A percentile compares a stretch with the other conserved stretches of the same genome.
These are phyloP conservation scores for Cajanus cajan DNA, from an alignment of 306 rosid species.

Conservation along the genomic window DNA sequence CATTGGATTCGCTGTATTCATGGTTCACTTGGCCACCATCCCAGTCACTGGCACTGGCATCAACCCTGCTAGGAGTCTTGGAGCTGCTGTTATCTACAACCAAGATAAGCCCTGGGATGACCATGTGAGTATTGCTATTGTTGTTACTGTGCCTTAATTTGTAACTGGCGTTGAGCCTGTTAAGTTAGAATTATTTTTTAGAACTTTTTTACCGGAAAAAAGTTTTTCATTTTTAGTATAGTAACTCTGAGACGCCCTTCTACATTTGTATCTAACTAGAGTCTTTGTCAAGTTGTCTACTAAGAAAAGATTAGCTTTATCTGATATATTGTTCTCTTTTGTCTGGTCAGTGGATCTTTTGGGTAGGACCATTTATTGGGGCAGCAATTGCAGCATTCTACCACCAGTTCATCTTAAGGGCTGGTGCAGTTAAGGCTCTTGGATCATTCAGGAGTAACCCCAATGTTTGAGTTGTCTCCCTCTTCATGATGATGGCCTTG, in stretches of 20 bases:
- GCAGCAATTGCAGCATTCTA: constrained; percentile 97
- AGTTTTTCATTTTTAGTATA: too few relatives aligned
- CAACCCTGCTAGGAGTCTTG: constrained; percentile 95
- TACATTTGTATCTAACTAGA: too few relatives aligned
- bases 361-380: constrained; percentile 93
- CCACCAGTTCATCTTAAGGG: constrained; percentile 91
- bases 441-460: constrained; percentile 95
- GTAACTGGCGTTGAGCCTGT: too few relatives aligned
- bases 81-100: constrained; percentile 75
- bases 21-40: constrained; percentile 96
- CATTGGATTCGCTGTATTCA: constrained; percentile 94
- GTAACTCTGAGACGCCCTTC: too few relatives aligned
- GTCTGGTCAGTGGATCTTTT: constrained; percentile 79
- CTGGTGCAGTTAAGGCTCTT: constrained; percentile 80
- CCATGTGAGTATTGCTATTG: constrained; percentile 51
- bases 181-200: too few relatives aligned
- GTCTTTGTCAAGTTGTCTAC: background rate
- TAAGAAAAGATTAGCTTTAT: background rate
- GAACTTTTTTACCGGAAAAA: too few relatives aligned
- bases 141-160: background rate
- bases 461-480: constrained; percentile 35
- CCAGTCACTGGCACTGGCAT: constrained; percentile 93
- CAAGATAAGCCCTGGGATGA: constrained; percentile 65
- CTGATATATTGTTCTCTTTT: constrained; percentile 24
- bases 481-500: constrained; percentile 11